These are phyloP conservation scores for Coniochaeta sp. DNA, from an alignment of 2,329 filamentous ascomycete genomes.

Conservation along the genomic window DNA sequence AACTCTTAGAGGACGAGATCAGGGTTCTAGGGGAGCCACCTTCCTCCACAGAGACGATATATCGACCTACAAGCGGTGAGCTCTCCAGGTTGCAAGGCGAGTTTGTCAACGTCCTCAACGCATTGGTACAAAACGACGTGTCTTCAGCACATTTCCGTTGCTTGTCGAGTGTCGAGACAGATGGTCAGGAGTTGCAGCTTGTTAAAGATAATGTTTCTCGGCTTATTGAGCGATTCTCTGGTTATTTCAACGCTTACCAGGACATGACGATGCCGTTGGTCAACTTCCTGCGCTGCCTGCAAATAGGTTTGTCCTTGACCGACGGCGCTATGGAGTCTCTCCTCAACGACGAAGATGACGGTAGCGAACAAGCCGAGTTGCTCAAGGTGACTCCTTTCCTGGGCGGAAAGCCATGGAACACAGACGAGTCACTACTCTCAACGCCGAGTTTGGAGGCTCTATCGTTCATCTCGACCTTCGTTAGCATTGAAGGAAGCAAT, in stretches of 20 bases:
- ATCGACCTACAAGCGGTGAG: slow-evolving; percentile 61
- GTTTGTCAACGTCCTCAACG: slow-evolving; percentile 67
- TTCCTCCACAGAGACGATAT: slow-evolving; percentile 56
- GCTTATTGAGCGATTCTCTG: slow-evolving; percentile 61
- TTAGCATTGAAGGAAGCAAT: slow-evolving; percentile 38
- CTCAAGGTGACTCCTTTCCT: slow-evolving; percentile 47
- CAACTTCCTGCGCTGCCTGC: slow-evolving; percentile 71
- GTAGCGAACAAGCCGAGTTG: slow-evolving; percentile 20
- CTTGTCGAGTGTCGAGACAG: slow-evolving; percentile 18
- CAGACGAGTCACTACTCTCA: slow-evolving; percentile 13
- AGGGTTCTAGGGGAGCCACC: slow-evolving; percentile 58
- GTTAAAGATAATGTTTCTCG: slow-evolving; percentile 53
- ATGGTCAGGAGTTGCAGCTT: slow-evolving; percentile 37
- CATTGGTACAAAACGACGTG: slow-evolving; percentile 44
- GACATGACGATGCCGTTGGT: slow-evolving; percentile 75
- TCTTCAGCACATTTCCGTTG: slow-evolving; percentile 27
- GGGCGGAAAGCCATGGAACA: slow-evolving; percentile 31
- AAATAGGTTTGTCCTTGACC: slow-evolving; percentile 64
- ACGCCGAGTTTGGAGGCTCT: slow-evolving; percentile 41
- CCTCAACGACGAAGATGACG: slow-evolving; percentile 13
- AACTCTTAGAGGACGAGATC: slow-evolving; percentile 56
- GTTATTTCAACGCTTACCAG: slow-evolving; percentile 70
- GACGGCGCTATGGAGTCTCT: slow-evolving; percentile 34
- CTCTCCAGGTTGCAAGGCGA: slow-evolving; percentile 71
- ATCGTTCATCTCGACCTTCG: slow-evolving; percentile 34